Base-by-base conservation (phyloP, 2,329 filamentous ascomycete genomes). In the Venturia oleaginea region DNA sequence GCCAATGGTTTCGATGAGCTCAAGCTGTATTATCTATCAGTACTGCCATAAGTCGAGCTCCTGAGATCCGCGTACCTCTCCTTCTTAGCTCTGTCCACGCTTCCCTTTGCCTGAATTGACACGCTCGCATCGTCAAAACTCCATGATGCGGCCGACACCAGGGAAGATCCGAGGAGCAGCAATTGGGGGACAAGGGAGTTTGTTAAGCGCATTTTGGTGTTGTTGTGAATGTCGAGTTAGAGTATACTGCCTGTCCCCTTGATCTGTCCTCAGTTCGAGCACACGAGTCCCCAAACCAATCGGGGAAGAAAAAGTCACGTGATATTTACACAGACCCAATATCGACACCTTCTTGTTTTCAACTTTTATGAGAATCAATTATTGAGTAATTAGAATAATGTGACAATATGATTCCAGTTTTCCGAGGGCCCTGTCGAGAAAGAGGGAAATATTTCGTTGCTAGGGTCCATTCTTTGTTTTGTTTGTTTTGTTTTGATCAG, bases 41-140 rank as follows among this genome's bases (percentile, higher is more conserved):
- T 68, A 40, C 65, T 57, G 66, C n/a, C n/a, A 55, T 13, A 24
- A 40, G 42, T 6, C 40, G 3, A 17, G 10, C 4, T 32, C 5
- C 8, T 13, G 5, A 27, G 8, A 27, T 57, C 30, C n/a, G 73
- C 83, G 72, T 80, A 89, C 86, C 86, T 89, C 78, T 89, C 83
- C 76, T 89, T 88, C 68, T 81, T 30, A 70, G 64, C 75, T 77
- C 67, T 74, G 75, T 64, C 76, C 76, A 62, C 82, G 66, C 80
- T 78, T 68, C 80, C 81, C 78, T 87, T 87, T 76, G 81, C 78
- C 68, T 80, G 79, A 65, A 92, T 80, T 10, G 85, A 81, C 68
- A 92, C 79, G 67, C 82, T 85, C 68, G 83, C 90, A 76, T 92
- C 89, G 68, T 88, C 83, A 70, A 92, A 92, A 64, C 82, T 81